phyloP scores from a whole-genome alignment of 257 asterid genomes.

The Solanum lycopersicoides region DNA sequence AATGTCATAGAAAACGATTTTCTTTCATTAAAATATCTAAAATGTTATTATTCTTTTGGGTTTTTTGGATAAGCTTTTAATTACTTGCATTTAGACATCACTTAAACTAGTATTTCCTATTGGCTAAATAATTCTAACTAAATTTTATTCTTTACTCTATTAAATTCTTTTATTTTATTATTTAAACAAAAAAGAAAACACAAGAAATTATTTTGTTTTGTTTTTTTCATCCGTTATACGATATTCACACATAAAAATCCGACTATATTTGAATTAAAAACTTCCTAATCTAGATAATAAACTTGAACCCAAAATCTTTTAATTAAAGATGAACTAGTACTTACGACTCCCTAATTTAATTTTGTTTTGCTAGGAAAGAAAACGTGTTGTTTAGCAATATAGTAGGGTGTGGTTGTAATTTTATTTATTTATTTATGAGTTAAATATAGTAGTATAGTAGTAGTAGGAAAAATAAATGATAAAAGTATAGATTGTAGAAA shows the following conservation, averaged over 20 bases:
- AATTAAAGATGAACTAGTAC: no score
- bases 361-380: not conserved
- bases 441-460: not conserved
- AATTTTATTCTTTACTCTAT: no score
- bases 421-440: not conserved
- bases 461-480: not conserved
- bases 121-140: not conserved
- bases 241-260: no score
- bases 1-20: not conserved
- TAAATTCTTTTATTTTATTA: no score
- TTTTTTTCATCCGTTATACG: no score
- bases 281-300: no score
- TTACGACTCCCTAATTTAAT: no score
- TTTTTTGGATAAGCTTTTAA: not conserved
- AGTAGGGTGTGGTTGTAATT: not conserved
- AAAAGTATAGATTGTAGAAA: not conserved
- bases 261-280: no score
- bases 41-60: not conserved
- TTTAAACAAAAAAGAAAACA: no score
- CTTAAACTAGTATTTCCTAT: not conserved
- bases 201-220: no score
- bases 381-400: not conserved
- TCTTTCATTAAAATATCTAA: not conserved
- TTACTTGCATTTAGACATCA: no score
- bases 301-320: no score